Evolutionary conservation across 2,329 filamentous ascomycete genomes (phyloP).

Genomic region (Dichotomopilus funicola): DNA sequence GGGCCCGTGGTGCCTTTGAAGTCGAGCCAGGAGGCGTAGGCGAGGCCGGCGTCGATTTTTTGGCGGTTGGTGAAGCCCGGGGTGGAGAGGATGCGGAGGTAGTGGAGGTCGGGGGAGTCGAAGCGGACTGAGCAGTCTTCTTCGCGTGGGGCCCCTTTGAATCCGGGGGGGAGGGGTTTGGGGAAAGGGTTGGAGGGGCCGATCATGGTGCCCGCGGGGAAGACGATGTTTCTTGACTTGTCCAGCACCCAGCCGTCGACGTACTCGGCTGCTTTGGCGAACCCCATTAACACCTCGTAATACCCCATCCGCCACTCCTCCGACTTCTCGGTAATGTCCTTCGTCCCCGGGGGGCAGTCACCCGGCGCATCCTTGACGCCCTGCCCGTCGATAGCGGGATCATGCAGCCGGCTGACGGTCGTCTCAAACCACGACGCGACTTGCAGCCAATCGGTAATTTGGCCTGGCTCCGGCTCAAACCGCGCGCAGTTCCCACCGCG

Average conservation of each 20-base stretch:
- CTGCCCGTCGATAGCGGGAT: conserved; percentile 60
- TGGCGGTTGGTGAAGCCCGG: conserved; percentile 73
- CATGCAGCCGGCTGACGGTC: conserved; percentile 61
- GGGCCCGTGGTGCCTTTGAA: conserved; percentile 62
- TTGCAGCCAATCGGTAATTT: conserved; percentile 60
- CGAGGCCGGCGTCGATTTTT: conserved; percentile 71
- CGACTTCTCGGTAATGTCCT: conserved; percentile 67
- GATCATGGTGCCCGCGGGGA: conserved; percentile 65
- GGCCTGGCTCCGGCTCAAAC: conserved; percentile 45
- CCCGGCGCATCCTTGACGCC: conserved; percentile 53
- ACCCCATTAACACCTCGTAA: conserved; percentile 72
- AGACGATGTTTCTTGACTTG: conserved; percentile 57
- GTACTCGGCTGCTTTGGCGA: conserved; percentile 70
- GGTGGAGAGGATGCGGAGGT: conserved; percentile 75
- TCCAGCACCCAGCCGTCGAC: conserved; percentile 74
- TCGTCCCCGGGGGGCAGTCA: conserved; percentile 40
- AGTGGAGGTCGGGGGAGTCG: conserved; percentile 66
- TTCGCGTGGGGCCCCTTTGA: conserved; percentile 59
- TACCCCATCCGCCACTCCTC: conserved; percentile 85
- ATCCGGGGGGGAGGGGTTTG: conserved; percentile 60
- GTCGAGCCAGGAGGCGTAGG: conserved; percentile 79
- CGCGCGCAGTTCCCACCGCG: conserved; percentile 57
- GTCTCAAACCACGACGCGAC: conserved; percentile 55
- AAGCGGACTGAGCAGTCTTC: conserved; percentile 68
- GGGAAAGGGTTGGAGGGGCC: conserved; percentile 81